Percentiles rank a stretch among this genome's conserved stretches.
Conservation (phyloP, 495 filamentous ascomycete genomes). For the Xylaria venustula region DNA sequence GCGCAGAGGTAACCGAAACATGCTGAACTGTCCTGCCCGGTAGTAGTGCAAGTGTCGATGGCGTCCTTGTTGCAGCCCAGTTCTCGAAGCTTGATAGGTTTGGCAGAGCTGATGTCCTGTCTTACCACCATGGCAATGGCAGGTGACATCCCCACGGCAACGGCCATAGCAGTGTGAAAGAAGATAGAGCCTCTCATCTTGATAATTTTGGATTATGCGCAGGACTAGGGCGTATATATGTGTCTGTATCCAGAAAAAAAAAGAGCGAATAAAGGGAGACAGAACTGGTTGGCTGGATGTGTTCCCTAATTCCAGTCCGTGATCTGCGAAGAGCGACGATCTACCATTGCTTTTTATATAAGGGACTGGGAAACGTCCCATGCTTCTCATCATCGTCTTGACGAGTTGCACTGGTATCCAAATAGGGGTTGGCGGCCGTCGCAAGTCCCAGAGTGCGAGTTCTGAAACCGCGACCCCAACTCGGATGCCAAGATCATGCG, state of each 20-base stretch:
- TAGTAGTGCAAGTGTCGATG: background rate
- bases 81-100: background rate
- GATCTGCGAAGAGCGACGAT: constrained; percentile 11
- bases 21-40: background rate
- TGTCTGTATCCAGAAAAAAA: background rate
- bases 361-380: background rate
- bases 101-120: background rate
- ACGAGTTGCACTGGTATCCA: background rate
- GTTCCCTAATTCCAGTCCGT: constrained; percentile 6
- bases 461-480: constrained; percentile 7
- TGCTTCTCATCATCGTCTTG: background rate
- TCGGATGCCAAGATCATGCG: constrained; percentile 10
- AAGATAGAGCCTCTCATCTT: constrained; percentile 4
- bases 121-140: background rate
- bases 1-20: constrained; percentile 6
- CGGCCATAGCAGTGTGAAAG: background rate
- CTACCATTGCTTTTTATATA: constrained; percentile 5
- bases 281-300: background rate
- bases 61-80: background rate
- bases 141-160: background rate
- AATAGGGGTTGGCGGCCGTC: background rate
- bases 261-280: background rate
- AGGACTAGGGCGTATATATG: background rate
- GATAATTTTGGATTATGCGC: background rate
- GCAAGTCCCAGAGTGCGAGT: constrained; percentile 5